phyloP scores from a whole-genome alignment of 805 yeast genomes.

The Isabelozyma heimii region DNA sequence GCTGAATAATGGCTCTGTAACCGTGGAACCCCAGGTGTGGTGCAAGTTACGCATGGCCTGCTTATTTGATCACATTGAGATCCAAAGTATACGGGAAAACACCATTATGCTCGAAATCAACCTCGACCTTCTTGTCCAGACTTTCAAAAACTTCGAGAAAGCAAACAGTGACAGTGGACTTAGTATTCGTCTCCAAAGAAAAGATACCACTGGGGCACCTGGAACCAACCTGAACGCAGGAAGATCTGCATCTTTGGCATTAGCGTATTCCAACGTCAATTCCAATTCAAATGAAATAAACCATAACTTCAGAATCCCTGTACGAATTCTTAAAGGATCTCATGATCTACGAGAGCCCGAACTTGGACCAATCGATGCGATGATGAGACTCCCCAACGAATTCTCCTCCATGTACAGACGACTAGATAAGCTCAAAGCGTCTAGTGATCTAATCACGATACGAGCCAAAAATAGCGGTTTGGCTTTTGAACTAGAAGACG shows the following conservation, averaged over 20 bases:
- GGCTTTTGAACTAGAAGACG: constrained; percentile 53
- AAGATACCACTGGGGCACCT: constrained; percentile 26
- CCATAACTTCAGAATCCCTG: constrained; percentile 72
- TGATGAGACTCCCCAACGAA: constrained; percentile 51
- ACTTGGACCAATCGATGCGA: constrained; percentile 50
- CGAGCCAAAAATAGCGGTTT: constrained; percentile 45
- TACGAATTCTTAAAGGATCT: constrained; percentile 54
- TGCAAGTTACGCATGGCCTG: constrained; percentile 47
- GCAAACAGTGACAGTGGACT: constrained; percentile 47
- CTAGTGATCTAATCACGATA: constrained; percentile 45
- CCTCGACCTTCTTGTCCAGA: constrained; percentile 57
- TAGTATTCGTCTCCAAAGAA: constrained; percentile 50
- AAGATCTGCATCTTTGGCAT: constrained; percentile 50
- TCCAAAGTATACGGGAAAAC: constrained; percentile 52
- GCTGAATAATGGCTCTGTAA: constrained; percentile 40
- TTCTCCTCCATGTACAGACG: constrained; percentile 56
- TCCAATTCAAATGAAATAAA: constrained; percentile 45
- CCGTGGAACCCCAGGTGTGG: constrained; percentile 68
- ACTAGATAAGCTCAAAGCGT: constrained; percentile 57
- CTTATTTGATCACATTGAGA: constrained; percentile 49
- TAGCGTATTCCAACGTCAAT: constrained; percentile 51
- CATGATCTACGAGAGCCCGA: constrained; percentile 64
- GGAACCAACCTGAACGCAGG: constrained; percentile 23
- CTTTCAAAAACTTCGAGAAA: constrained; percentile 54
- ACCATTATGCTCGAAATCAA: constrained; percentile 60